Base-by-base conservation (phyloP, 129 eudicot genomes). In the Flaveria brownii region DNA sequence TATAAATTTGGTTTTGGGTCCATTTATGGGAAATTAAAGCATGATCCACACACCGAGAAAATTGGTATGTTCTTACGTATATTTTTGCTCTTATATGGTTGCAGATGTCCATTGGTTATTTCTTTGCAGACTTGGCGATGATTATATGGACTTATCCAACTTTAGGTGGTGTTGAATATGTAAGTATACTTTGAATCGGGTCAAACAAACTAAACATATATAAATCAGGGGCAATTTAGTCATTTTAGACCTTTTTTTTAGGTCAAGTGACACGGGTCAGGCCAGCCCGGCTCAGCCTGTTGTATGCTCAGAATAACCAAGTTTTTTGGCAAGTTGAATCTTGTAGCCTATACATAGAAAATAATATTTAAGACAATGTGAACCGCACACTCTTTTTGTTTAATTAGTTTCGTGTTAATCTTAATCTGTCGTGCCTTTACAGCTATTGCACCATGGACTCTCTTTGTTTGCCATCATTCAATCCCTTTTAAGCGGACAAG, bases 21-120 rank as follows among this genome's bases (percentile, higher is more conserved):
- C 14, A 4, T 74, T 47, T 47, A 62, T 11, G 33, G 2, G 16
- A 57, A 59, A 26, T 4, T 4, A 10, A 23, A 46, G 30, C n/a
- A 28, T 42, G 46, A 46, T 23, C 46, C 25, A 28, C 64, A 30
- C 39, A 42, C 20, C 42, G 2, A 49, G 56, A 46, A 76, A 55
- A 75, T 52, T 9, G 26, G 62, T 47, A 69, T 77, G 47, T 43
- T 59, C 61, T 77, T 56, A 71, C 41, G 47, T 20, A 36, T 15
- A 52, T 63, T 43, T 52, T 25, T 65, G 30, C 73, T 72, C 18
- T 78, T 66, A 74, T 77, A 50, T 68, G 68, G 45, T 15, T 77
- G 43, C 96, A 94, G 98, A 83, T 94, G 12, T 94, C 98, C 8
- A 78, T 84, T 67, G 98, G 98, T 42, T 94, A 94, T 82, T 94